Evolutionary conservation across 441 rosid species (phyloP), one percentile per base, ranked within the genome.

Genomic region (Corymbia citriodora): DNA sequence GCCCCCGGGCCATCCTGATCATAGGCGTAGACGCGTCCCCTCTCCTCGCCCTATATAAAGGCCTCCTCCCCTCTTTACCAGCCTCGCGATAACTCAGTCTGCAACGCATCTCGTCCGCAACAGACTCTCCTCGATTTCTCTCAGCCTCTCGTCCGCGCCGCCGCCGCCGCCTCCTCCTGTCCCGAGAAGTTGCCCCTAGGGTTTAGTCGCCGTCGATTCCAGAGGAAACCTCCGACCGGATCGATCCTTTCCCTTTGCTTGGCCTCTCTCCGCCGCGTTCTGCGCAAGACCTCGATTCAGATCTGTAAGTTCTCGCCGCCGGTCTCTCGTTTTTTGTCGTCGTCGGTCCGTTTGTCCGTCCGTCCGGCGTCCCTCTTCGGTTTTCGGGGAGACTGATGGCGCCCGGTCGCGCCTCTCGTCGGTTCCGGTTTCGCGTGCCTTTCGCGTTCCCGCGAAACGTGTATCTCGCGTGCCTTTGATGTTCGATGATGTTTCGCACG

Each of bases 31-130:
- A 59, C 65, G 27, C 53, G 33, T 8, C 15, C 33, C 85, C 52
- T 27, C n/a, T 13, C 52, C 52, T n/a, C 65, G 1, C 25, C 65
- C 10, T 45, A 79, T 45, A 79, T 79, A 79, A 79, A 1, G n/a
- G 9, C 18, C n/a, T 13, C 7, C 85, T 14, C 49, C 18, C 5
- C 1, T 23, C n/a, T 14, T 3, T 10, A 3, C 0, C 7, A 25
- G 52, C 52, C 85, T 12, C 85, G 85, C 85, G n/a, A 40, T 45
- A 8, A 21, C 49, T 8, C 83, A 21, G 8, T 36, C 79, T 59
- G n/a, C 65, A 25, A 25, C 65, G 65, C n/a, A 23, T 25, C 65
- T 59, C n/a, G 12, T 16, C 40, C 40, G 79, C 79, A 68, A 68
- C 74, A 31, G 16, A 63, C 36, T n/a, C 40, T 4, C 36, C 4